phyloP scores from a whole-genome alignment of 1,284 basidiomycete species.

The Sanghuangporus baumii region DNA sequence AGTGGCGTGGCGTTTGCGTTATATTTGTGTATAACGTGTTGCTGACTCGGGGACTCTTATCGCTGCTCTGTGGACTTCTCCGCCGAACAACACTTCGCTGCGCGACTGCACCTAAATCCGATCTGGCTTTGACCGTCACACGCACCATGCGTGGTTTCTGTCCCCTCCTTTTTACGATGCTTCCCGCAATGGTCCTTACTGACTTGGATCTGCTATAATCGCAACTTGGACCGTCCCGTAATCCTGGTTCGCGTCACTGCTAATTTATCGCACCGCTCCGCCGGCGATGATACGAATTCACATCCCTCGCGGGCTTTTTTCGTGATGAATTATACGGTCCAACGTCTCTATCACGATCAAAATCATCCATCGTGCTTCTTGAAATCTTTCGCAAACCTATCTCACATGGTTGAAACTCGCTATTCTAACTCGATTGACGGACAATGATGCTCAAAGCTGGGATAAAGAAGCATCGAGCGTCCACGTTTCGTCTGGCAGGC shows the following conservation, averaged over 20 bases:
- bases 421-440: constrained; percentile 40
- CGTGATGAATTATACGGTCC: neutral
- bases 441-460: neutral
- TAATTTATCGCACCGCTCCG: no score
- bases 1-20: neutral
- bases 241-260: neutral
- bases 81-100: neutral
- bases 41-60: neutral
- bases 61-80: neutral
- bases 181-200: neutral
- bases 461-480: constrained; percentile 21
- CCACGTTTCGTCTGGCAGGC: constrained; percentile 36
- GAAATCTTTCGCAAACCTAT: neutral
- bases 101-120: neutral
- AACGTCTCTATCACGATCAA: neutral
- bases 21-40: neutral
- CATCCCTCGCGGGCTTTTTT: neutral
- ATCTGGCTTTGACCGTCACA: neutral
- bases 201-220: neutral
- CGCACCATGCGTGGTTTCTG: neutral
- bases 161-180: neutral
- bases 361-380: neutral
- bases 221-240: neutral
- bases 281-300: no score
- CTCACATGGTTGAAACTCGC: constrained; percentile 22